Evolutionary conservation across 345 rosid genomes (phyloP).

Genomic region (Heritiera littoralis): DNA sequence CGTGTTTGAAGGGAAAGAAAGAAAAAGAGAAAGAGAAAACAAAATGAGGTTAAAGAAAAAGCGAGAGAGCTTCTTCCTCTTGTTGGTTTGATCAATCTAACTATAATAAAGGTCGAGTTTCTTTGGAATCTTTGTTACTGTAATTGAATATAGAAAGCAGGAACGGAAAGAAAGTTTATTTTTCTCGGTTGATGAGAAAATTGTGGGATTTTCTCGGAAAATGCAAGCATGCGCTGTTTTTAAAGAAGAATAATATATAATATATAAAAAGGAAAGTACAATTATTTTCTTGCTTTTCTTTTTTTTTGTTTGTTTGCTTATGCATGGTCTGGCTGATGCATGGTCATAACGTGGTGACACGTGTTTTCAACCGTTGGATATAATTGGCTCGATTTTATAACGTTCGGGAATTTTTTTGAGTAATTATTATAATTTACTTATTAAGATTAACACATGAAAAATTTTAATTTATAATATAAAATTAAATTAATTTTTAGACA

Average conservation of each 20-base stretch:
- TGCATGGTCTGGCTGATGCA: neutral
- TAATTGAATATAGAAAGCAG: neutral
- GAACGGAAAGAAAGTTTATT: neutral
- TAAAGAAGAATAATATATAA: too few species aligned
- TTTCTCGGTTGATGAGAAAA: slow-evolving; percentile 43
- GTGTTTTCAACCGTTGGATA: slow-evolving; percentile 39
- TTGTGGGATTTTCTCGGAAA: slow-evolving; percentile 34
- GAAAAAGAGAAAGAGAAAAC: slow-evolving; percentile 15
- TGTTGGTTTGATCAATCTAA: neutral
- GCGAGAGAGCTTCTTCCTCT: neutral
- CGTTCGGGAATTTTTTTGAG: too few species aligned
- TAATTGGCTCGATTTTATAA: neutral
- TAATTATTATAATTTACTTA: too few species aligned
- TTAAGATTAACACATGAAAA: too few species aligned
- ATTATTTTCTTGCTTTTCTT: neutral
- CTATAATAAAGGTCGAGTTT: neutral
- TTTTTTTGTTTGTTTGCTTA: neutral
- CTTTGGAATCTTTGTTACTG: neutral
- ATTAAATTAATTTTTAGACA: too few species aligned
- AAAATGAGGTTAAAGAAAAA: neutral
- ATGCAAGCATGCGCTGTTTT: slow-evolving; percentile 26
- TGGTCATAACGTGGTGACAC: slow-evolving; percentile 21
- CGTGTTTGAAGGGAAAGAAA: slow-evolving; percentile 11
- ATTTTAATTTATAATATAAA: too few species aligned
- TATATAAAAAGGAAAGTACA: slow-evolving; percentile 3